Evolutionary conservation across 257 asterid genomes (phyloP).

Genomic region (Eustoma russellianum): DNA sequence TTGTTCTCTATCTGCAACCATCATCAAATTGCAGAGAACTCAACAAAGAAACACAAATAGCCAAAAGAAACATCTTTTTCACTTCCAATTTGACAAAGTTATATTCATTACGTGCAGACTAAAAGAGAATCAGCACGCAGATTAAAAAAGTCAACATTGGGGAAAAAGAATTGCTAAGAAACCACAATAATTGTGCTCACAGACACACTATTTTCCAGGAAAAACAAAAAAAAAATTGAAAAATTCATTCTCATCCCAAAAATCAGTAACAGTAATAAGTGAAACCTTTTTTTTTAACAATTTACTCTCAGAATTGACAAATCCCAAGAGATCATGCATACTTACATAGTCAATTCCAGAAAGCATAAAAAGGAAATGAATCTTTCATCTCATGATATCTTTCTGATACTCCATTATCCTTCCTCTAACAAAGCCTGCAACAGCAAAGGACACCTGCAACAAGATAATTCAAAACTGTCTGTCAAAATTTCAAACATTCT

Average conservation of each 20-base stretch:
- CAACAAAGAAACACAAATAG: too few species aligned
- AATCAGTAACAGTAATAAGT: neutral
- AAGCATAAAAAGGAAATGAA: constrained; percentile 6
- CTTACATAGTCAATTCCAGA: neutral
- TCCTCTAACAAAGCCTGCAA: constrained; percentile 41
- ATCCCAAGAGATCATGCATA: constrained; percentile 23
- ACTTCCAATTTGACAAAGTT: too few species aligned
- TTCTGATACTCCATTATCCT: constrained; percentile 34
- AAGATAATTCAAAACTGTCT: constrained; percentile 1
- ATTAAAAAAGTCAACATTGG: too few species aligned
- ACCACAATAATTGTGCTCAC: too few species aligned
- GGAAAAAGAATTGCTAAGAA: too few species aligned
- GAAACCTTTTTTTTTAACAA: neutral
- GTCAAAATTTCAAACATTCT: constrained; percentile 11
- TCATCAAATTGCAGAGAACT: too few species aligned
- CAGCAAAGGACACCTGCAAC: constrained; percentile 18
- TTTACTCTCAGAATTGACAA: constrained; percentile 22
- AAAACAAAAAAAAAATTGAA: too few species aligned
- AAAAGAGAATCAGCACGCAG: too few species aligned
- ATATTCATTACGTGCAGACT: too few species aligned
- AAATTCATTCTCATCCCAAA: neutral
- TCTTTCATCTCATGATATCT: constrained; percentile 29
- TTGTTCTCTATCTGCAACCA: too few species aligned
- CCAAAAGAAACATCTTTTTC: too few species aligned
- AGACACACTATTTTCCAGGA: too few species aligned